A percentile compares a stretch with the other conserved stretches of the same genome.
Evolutionary conservation across 805 yeast species (phyloP).

Genomic region (Pichia heedii): DNA sequence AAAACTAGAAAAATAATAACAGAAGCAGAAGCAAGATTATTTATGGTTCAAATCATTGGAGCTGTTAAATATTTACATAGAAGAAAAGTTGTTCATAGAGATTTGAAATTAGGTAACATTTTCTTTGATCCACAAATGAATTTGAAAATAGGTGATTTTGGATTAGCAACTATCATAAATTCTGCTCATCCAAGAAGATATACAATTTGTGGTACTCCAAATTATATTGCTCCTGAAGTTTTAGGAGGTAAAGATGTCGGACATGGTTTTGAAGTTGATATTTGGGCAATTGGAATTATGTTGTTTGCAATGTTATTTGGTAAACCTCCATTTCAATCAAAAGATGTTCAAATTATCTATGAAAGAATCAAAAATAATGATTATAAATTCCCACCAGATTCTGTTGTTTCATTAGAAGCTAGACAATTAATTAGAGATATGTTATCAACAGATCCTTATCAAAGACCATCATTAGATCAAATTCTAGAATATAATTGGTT

Average conservation of each 20-base stretch:
- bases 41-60: constrained; percentile 87
- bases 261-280: constrained; percentile 90
- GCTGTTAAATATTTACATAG: constrained; percentile 90
- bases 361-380: constrained; percentile 83
- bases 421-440: constrained; percentile 61
- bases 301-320: constrained; percentile 87
- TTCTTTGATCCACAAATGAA: constrained; percentile 92
- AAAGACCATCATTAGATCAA: constrained; percentile 74
- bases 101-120: constrained; percentile 89
- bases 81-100: constrained; percentile 90
- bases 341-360: constrained; percentile 86
- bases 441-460: constrained; percentile 65
- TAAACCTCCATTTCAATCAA: constrained; percentile 96
- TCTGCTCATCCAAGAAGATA: constrained; percentile 62
- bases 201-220: constrained; percentile 98
- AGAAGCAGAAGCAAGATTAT: constrained; percentile 86
- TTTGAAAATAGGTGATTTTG: constrained; percentile 95
- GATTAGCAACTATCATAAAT: constrained; percentile 91
- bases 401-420: constrained; percentile 59
- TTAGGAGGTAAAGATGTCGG: constrained; percentile 81
- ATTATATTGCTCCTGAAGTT: constrained; percentile 97
- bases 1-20: constrained; percentile 75
- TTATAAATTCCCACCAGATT: constrained; percentile 61
- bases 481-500: constrained; percentile 83
- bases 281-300: constrained; percentile 98